Evolutionary conservation across 2,329 filamentous ascomycete species (phyloP).

Genomic region (Pseudogymnoascus sp.): DNA sequence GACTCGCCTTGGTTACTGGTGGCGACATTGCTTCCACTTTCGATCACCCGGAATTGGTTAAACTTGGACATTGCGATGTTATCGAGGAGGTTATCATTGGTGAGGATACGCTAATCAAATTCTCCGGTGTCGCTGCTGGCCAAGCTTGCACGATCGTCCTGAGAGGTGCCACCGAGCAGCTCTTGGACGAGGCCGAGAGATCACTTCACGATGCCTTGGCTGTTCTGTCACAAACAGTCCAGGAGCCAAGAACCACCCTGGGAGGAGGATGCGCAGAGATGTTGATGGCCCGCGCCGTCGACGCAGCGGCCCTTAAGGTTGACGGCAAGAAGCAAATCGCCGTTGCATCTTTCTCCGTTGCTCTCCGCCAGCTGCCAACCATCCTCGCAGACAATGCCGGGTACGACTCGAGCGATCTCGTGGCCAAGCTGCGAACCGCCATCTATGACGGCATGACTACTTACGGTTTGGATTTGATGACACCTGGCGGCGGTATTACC

Average conservation of each 20-base stretch:
- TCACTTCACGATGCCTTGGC: slow-evolving; percentile 93
- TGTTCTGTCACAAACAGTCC: slow-evolving; percentile 92
- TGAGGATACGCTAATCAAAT: slow-evolving; percentile 94
- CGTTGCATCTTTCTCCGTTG: slow-evolving; percentile 80
- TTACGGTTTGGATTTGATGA: slow-evolving; percentile 81
- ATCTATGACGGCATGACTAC: slow-evolving; percentile 93
- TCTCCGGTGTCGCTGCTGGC: slow-evolving; percentile 89
- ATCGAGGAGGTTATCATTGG: slow-evolving; percentile 99
- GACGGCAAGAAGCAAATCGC: slow-evolving; percentile 96
- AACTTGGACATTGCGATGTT: slow-evolving; percentile 87
- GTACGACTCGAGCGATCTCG: slow-evolving; percentile 88
- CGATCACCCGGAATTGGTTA: slow-evolving; percentile 94
- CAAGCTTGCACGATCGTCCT: slow-evolving; percentile 95
- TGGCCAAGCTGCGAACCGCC: slow-evolving; percentile 82
- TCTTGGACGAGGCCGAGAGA: slow-evolving; percentile 93
- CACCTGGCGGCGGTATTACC: slow-evolving; percentile 81
- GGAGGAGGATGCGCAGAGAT: slow-evolving; percentile 97
- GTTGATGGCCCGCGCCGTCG: slow-evolving; percentile 97
- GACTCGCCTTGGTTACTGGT: slow-evolving; percentile 87
- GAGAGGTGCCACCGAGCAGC: slow-evolving; percentile 90
- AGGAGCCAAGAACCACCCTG: slow-evolving; percentile 86
- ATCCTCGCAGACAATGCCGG: slow-evolving; percentile 97
- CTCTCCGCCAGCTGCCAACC: slow-evolving; percentile 86
- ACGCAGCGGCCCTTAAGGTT: slow-evolving; percentile 84
- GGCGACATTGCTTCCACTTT: slow-evolving; percentile 97